Evolutionary conservation across 495 filamentous ascomycete genomes (phyloP).

Genomic region (Lasiosphaeria ovina): DNA sequence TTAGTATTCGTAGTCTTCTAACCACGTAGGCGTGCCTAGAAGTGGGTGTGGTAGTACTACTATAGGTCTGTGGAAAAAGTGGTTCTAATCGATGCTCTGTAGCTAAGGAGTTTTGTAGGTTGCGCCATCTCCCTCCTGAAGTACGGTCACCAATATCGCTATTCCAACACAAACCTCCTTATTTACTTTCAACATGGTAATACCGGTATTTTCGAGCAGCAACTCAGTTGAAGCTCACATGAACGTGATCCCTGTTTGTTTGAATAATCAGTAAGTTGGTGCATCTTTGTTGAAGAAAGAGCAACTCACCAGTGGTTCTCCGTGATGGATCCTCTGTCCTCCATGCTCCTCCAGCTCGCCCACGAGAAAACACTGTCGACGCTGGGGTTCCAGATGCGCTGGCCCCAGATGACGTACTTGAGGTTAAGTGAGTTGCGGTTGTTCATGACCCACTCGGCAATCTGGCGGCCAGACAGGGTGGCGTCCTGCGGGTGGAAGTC

Average conservation of each 20-base stretch:
- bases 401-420: conserved; percentile 51
- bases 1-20: no score
- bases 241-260: conserved; percentile 21
- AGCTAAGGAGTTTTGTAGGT: no score
- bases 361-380: conserved; percentile 35
- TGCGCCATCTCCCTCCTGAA: no score
- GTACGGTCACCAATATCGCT: no score
- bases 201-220: background rate
- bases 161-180: no score
- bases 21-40: no score
- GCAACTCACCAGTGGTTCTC: conserved; percentile 40
- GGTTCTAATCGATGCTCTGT: no score
- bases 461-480: conserved; percentile 32
- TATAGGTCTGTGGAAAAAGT: no score
- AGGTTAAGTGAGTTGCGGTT: conserved; percentile 36
- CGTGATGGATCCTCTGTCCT: conserved; percentile 38
- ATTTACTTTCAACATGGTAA: background rate
- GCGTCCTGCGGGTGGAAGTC: conserved; percentile 8
- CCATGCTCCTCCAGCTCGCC: conserved; percentile 41
- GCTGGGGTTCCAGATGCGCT: conserved; percentile 42
- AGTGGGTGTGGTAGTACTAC: no score
- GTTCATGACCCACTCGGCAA: conserved; percentile 50
- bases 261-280: background rate
- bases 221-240: conserved; percentile 24
- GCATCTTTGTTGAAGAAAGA: background rate